Conservation (phyloP, 805 yeast genomes). For the Teunomyces gatunensis region DNA sequence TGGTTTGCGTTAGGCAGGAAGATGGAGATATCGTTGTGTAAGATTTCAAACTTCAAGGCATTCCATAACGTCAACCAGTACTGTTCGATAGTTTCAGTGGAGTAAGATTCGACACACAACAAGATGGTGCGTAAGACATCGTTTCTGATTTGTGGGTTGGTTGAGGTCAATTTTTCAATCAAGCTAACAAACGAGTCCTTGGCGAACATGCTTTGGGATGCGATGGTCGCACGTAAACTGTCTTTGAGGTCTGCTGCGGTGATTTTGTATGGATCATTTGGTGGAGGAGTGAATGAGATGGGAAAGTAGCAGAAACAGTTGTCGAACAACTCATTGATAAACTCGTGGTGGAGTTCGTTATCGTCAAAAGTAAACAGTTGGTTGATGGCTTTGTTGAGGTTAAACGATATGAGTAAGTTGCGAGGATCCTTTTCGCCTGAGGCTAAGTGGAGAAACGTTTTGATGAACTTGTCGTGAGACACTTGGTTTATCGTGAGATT, state of each 20-base stretch:
- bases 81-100: slow-evolving; percentile 45
- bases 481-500: slow-evolving; percentile 14
- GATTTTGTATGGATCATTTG: slow-evolving; percentile 82
- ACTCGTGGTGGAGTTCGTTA: slow-evolving; percentile 35
- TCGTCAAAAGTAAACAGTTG: slow-evolving; percentile 25
- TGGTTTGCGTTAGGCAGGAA: slow-evolving; percentile 24
- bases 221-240: slow-evolving; percentile 58
- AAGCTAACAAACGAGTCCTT: slow-evolving; percentile 74
- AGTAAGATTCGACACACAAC: slow-evolving; percentile 54
- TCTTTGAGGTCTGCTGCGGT: slow-evolving; percentile 69
- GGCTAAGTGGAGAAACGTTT: slow-evolving; percentile 64
- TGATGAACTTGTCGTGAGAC: slow-evolving; percentile 44
- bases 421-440: slow-evolving; percentile 94
- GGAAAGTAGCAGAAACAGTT: slow-evolving; percentile 94
- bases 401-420: slow-evolving; percentile 71
- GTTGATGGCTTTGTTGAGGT: slow-evolving; percentile 49
- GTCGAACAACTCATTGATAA: slow-evolving; percentile 74
- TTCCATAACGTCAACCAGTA: slow-evolving; percentile 82
- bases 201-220: slow-evolving; percentile 62
- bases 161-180: slow-evolving; percentile 74
- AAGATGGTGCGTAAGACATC: slow-evolving; percentile 69
- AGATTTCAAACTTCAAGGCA: slow-evolving; percentile 82
- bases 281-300: slow-evolving; percentile 89
- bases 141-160: slow-evolving; percentile 67
- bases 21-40: slow-evolving; percentile 60